Conservation (phyloP, 352 stramenopile genomes). For the Phytophthora citrophthora region DNA sequence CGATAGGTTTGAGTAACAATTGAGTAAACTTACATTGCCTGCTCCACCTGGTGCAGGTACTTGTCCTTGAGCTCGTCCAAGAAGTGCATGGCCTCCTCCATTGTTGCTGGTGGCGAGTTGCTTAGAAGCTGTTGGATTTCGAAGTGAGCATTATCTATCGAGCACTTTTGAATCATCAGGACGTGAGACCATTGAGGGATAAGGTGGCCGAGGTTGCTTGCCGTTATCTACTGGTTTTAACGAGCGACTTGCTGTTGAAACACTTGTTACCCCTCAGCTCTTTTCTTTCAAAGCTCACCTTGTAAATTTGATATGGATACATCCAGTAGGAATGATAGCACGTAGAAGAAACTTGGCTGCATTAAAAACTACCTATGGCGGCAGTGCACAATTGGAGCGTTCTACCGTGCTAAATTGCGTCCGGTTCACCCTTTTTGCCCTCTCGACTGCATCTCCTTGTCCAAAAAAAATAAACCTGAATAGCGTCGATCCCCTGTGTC, state of each 20-base stretch:
- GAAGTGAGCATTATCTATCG: slow-evolving; percentile 2
- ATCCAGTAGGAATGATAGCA: no score
- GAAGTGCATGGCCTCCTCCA: slow-evolving; percentile 51
- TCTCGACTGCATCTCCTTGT: background rate
- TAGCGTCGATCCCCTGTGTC: slow-evolving; percentile 6
- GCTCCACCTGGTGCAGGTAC: slow-evolving; percentile 62
- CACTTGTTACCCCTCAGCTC: no score
- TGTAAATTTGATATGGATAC: slow-evolving; percentile 1
- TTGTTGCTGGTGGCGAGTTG: slow-evolving; percentile 20
- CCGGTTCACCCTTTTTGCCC: background rate
- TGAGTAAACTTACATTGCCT: slow-evolving; percentile 48
- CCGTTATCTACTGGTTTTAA: slow-evolving; percentile 18
- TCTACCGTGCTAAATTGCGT: slow-evolving; percentile 24
- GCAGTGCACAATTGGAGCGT: slow-evolving; percentile 18
- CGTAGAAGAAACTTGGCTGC: slow-evolving; percentile 31
- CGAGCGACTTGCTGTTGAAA: no score
- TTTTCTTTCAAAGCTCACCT: slow-evolving; percentile 24
- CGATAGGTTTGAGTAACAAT: background rate
- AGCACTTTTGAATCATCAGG: slow-evolving; percentile 4
- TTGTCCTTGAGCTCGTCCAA: slow-evolving; percentile 68
- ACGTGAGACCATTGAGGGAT: slow-evolving; percentile 19
- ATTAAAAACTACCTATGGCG: slow-evolving; percentile 45
- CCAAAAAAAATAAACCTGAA: slow-evolving; percentile 3
- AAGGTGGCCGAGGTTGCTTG: slow-evolving; percentile 5
- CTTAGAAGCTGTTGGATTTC: slow-evolving; percentile 18